Conservation (phyloP, 2,329 filamentous ascomycete species). For the Verticillium tricorpus region DNA sequence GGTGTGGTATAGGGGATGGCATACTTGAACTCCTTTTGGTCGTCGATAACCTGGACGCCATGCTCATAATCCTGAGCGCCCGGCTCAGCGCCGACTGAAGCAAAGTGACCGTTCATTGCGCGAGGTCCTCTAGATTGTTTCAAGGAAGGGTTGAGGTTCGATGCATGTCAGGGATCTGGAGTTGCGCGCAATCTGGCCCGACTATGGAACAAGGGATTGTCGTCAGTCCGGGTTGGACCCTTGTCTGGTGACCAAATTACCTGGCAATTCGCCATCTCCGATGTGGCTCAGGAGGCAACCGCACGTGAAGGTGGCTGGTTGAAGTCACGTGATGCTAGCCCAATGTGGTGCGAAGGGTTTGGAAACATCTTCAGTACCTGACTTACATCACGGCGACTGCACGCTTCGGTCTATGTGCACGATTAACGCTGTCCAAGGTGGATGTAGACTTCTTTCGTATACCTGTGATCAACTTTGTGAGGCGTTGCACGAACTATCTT, state of each 20-base stretch:
- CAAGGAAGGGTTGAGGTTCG: neutral
- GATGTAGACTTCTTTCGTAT: too few species aligned
- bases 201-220: neutral
- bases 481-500: too few species aligned
- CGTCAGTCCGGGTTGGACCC: neutral
- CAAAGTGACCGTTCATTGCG: conserved; percentile 75
- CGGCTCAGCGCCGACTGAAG: conserved; percentile 63
- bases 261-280: neutral
- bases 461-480: too few species aligned
- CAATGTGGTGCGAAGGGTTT: neutral
- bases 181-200: neutral
- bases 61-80: conserved; percentile 71
- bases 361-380: neutral
- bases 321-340: neutral
- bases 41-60: conserved; percentile 95
- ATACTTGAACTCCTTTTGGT: conserved; percentile 95
- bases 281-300: neutral
- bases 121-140: neutral
- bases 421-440: too few species aligned
- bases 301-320: neutral
- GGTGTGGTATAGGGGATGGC: conserved; percentile 22
- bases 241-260: neutral
- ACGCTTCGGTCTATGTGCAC: too few species aligned
- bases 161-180: neutral
- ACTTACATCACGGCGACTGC: too few species aligned